A percentile compares a stretch with the other conserved stretches of the same genome.
phyloP scores from a whole-genome alignment of 306 rosid species.

The Cicer judaicum region DNA sequence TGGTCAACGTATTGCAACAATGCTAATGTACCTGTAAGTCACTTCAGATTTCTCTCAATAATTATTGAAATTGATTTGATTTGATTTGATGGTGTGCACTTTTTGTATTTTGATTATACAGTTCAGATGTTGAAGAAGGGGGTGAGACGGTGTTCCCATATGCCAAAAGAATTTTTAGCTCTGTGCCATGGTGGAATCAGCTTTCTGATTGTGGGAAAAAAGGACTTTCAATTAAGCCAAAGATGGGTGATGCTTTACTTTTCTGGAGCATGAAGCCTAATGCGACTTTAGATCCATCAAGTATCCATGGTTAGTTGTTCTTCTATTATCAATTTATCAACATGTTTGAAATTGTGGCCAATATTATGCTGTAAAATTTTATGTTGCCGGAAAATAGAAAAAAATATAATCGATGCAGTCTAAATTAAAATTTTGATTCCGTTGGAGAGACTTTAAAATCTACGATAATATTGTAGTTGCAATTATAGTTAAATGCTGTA shows the following conservation, averaged over 20 bases:
- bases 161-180: conserved; percentile 83
- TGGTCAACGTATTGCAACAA: conserved; percentile 91
- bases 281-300: conserved; percentile 75
- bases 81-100: conserved; percentile 17
- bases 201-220: conserved; percentile 85
- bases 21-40: conserved; percentile 95
- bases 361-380: too few species aligned
- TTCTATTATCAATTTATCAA: too few species aligned
- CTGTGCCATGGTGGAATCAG: conserved; percentile 97
- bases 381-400: too few species aligned
- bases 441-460: too few species aligned
- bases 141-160: conserved; percentile 98
- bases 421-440: too few species aligned
- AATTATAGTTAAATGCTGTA: too few species aligned
- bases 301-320: conserved; percentile 77
- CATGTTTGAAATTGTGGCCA: too few species aligned
- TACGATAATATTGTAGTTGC: too few species aligned
- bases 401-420: too few species aligned
- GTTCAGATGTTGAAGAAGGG: conserved; percentile 97
- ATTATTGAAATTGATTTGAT: conserved; percentile 24
- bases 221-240: conserved; percentile 93
- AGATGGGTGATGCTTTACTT: conserved; percentile 93
- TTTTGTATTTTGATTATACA: conserved; percentile 53
- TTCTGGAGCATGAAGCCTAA: conserved; percentile 99
- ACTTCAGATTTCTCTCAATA: not conserved